Evolutionary conservation across 2,329 filamentous ascomycete genomes (phyloP).

Genomic region (Fusarium sambucinum): DNA sequence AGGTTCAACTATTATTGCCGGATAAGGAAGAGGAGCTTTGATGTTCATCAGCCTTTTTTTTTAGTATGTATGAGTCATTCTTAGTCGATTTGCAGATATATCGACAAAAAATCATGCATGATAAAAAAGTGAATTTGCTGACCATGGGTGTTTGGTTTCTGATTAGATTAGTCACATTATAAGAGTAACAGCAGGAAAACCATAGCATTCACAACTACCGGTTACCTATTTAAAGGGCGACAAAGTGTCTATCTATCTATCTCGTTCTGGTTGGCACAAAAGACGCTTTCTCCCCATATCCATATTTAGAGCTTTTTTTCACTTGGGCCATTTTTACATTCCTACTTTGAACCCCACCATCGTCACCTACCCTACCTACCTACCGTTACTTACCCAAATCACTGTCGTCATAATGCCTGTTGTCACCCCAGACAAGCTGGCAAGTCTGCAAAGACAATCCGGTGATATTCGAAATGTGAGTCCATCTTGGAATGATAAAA

Average conservation of each 20-base stretch:
- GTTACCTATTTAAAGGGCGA: constrained; percentile 19
- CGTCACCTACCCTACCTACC: constrained; percentile 11
- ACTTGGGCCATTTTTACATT: constrained; percentile 1
- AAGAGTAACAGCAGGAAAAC: constrained; percentile 30
- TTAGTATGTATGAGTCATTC: constrained; percentile 47
- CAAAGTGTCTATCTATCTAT: neutral
- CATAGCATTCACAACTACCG: constrained; percentile 24
- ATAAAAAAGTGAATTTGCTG: constrained; percentile 31
- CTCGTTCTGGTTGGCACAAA: constrained; percentile 4
- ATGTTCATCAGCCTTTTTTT: constrained; percentile 17
- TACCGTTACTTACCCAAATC: constrained; percentile 15
- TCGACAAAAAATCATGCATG: constrained; percentile 20
- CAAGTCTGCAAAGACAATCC: constrained; percentile 87
- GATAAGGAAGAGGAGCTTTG: constrained; percentile 21
- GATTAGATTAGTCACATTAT: constrained; percentile 46
- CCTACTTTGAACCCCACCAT: constrained; percentile 14
- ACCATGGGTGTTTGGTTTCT: constrained; percentile 26
- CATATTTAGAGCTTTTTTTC: constrained; percentile 13
- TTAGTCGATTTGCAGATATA: constrained; percentile 38
- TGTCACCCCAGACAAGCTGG: constrained; percentile 89
- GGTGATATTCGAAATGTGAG: constrained; percentile 92
- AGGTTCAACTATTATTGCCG: constrained; percentile 7
- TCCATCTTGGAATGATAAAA: constrained; percentile 2
- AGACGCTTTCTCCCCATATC: constrained; percentile 13
- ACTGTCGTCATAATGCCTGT: constrained; percentile 78